Evolutionary conservation across 1,284 basidiomycete genomes (phyloP).

Genomic region (Cutaneotrichosporon cavernicola): DNA sequence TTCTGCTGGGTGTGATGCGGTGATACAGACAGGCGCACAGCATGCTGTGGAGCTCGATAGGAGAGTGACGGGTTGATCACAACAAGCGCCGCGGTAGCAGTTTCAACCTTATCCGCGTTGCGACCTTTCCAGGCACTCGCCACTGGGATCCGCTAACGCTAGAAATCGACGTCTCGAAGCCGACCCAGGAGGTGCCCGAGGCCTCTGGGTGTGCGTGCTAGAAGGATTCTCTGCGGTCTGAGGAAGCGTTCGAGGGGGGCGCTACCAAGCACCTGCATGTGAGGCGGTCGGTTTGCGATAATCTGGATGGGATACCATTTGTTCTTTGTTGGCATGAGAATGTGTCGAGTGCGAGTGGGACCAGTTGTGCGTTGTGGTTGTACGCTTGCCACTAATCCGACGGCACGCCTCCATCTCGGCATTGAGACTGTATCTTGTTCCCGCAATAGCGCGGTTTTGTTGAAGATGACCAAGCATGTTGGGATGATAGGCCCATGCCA

Average conservation of each 20-base stretch:
- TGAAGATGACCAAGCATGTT: neutral
- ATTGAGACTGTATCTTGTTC: neutral
- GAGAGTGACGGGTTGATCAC: too few relatives aligned
- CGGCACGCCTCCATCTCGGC: neutral
- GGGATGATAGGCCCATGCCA: neutral
- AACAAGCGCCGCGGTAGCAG: too few relatives aligned
- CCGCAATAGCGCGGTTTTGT: neutral
- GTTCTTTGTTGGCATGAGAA: neutral
- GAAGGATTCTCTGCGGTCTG: neutral
- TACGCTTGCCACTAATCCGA: neutral
- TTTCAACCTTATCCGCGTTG: too few relatives aligned
- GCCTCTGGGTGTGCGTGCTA: conserved; percentile 51
- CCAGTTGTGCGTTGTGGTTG: neutral
- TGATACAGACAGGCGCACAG: too few relatives aligned
- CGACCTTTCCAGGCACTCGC: neutral
- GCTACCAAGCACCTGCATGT: neutral
- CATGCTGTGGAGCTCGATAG: too few relatives aligned
- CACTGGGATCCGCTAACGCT: conserved; percentile 7
- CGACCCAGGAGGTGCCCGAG: conserved; percentile 44
- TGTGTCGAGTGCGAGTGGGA: too few relatives aligned
- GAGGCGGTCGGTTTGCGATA: neutral
- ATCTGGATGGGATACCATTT: conserved; percentile 3
- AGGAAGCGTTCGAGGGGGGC: neutral
- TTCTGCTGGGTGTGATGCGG: too few relatives aligned
- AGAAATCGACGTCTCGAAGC: conserved; percentile 54